These are phyloP conservation scores for Phaeotremella skinneri DNA, from an alignment of 768 basidiomycete genomes.

Conservation along the genomic window DNA sequence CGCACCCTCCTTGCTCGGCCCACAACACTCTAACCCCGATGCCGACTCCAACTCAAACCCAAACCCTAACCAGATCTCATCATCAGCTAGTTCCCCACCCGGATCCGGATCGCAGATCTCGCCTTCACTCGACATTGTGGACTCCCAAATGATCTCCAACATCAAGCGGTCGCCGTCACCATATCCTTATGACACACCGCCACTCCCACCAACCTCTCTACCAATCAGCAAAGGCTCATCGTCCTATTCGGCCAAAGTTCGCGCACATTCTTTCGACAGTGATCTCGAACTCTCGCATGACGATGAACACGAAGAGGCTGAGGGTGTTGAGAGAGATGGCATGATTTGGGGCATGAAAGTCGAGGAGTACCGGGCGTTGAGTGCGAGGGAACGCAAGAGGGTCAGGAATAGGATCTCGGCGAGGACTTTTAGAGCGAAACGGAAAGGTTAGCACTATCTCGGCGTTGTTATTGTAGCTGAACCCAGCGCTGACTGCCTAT, in stretches of 20 bases:
- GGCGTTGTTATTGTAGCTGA: background rate
- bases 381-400: constrained; percentile 47
- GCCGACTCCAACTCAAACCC: constrained; percentile 19
- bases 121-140: constrained; percentile 25
- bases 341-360: constrained; percentile 52
- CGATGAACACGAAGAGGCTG: constrained; percentile 39
- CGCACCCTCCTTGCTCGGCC: constrained; percentile 5
- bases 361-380: constrained; percentile 43
- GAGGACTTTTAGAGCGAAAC: constrained; percentile 48
- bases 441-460: constrained; percentile 41
- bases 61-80: no score
- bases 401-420: constrained; percentile 50
- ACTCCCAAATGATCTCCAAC: constrained; percentile 15
- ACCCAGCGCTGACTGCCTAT: background rate
- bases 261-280: constrained; percentile 18
- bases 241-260: constrained; percentile 5
- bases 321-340: constrained; percentile 49
- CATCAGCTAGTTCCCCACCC: constrained; percentile 7
- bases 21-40: background rate
- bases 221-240: background rate
- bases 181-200: constrained; percentile 5
- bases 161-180: constrained; percentile 25
- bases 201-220: constrained; percentile 8
- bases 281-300: constrained; percentile 24
- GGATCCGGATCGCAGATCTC: constrained; percentile 3